A percentile compares a stretch with the other conserved stretches of the same genome.
These are phyloP conservation scores for Xylaria scruposa DNA, from an alignment of 495 filamentous ascomycete species.

Conservation along the genomic window DNA sequence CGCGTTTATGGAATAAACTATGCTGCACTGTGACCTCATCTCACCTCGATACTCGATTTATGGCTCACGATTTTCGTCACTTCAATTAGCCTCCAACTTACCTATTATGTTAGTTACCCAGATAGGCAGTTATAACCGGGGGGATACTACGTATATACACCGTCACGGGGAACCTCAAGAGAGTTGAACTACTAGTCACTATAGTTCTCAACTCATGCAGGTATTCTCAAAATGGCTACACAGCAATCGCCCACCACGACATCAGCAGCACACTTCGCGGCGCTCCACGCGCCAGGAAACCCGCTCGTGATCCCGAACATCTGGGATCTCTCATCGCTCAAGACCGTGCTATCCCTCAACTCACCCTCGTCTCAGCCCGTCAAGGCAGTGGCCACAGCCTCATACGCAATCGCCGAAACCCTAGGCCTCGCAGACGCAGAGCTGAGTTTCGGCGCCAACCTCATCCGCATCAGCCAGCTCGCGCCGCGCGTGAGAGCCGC, in stretches of 20 bases:
- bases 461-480: slow-evolving; percentile 34
- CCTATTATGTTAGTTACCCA: neutral
- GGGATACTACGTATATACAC: neutral
- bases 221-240: neutral
- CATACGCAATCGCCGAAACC: slow-evolving; percentile 52
- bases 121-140: neutral
- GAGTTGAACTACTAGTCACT: neutral
- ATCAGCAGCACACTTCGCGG: slow-evolving; percentile 26
- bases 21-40: neutral
- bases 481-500: slow-evolving; percentile 31
- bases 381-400: slow-evolving; percentile 55
- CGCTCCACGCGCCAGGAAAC: slow-evolving; percentile 52
- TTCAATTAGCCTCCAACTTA: neutral
- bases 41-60: neutral
- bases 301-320: slow-evolving; percentile 58
- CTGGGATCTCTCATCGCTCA: slow-evolving; percentile 51
- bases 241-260: slow-evolving; percentile 9
- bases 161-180: neutral
- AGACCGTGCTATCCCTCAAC: slow-evolving; percentile 46
- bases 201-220: neutral
- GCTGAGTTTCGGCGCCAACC: slow-evolving; percentile 44
- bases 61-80: neutral
- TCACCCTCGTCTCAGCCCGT: slow-evolving; percentile 27
- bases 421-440: slow-evolving; percentile 49
- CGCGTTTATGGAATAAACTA: neutral